Evolutionary conservation across 345 rosid genomes (phyloP).

Genomic region (Streptanthus diversifolius): DNA sequence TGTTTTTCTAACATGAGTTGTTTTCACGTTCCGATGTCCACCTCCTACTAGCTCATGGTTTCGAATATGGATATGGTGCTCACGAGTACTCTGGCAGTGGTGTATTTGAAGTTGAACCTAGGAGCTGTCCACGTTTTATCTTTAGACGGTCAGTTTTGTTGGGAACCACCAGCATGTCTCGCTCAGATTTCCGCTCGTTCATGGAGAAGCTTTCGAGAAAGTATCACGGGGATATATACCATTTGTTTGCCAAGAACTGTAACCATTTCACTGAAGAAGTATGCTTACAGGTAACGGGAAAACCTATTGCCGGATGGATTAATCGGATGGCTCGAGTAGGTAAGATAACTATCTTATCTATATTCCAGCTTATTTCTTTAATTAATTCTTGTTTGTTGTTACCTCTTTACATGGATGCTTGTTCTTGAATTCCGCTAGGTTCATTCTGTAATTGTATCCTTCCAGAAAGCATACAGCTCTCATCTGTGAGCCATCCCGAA

Average conservation of each 20-base stretch:
- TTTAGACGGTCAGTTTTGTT: conserved; percentile 74
- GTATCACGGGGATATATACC: conserved; percentile 81
- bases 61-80: conserved; percentile 91
- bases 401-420: not conserved
- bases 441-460: conserved; percentile 90
- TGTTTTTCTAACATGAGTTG: not conserved
- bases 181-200: conserved; percentile 63
- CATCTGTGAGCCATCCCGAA: conserved; percentile 74
- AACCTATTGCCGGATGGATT: conserved; percentile 94
- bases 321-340: conserved; percentile 88
- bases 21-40: not conserved
- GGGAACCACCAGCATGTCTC: conserved; percentile 67
- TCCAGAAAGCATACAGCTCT: conserved; percentile 79
- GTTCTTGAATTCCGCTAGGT: conserved; percentile 50
- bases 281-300: conserved; percentile 68
- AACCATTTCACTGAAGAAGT: conserved; percentile 80
- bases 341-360: conserved; percentile 35
- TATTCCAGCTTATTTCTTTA: not conserved
- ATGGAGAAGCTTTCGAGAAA: conserved; percentile 72
- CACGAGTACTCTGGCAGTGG: conserved; percentile 83
- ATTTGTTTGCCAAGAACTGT: conserved; percentile 91
- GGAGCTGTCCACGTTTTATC: conserved; percentile 88
- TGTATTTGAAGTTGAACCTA: conserved; percentile 94
- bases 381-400: not conserved
- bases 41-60: conserved; percentile 52